These are phyloP conservation scores for Apiospora sp. DNA, from an alignment of 2,329 filamentous ascomycete species.

Conservation along the genomic window DNA sequence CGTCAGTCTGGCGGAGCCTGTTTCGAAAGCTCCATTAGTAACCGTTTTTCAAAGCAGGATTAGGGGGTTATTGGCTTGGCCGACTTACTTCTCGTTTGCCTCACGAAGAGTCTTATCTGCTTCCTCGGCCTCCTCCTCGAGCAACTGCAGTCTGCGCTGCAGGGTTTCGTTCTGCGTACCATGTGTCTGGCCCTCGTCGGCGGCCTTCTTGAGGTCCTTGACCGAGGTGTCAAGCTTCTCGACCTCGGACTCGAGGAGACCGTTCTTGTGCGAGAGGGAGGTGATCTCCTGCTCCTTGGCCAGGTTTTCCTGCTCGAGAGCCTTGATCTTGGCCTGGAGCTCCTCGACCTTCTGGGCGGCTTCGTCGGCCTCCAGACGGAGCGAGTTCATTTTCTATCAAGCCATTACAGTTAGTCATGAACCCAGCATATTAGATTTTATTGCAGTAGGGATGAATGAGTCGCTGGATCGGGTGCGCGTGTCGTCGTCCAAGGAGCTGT, in stretches of 20 bases:
- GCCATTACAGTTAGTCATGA: slow-evolving; percentile 25
- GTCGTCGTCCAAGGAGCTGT: not conserved
- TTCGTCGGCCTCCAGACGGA: slow-evolving; percentile 93
- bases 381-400: slow-evolving; percentile 87
- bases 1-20: slow-evolving; percentile 97
- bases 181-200: slow-evolving; percentile 82
- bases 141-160: slow-evolving; percentile 89
- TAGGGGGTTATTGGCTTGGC: slow-evolving; percentile 21
- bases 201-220: slow-evolving; percentile 87
- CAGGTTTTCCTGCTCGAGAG: slow-evolving; percentile 91
- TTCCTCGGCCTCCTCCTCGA: slow-evolving; percentile 97
- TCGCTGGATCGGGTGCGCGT: slow-evolving; percentile 9
- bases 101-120: slow-evolving; percentile 96
- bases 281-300: slow-evolving; percentile 98
- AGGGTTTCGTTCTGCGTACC: slow-evolving; percentile 92
- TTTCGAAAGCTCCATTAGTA: slow-evolving; percentile 32
- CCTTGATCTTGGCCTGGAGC: slow-evolving; percentile 85
- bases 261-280: slow-evolving; percentile 94
- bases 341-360: slow-evolving; percentile 84
- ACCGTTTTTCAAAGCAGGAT: slow-evolving; percentile 12
- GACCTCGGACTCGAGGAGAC: slow-evolving; percentile 85
- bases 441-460: not conserved
- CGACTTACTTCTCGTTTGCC: slow-evolving; percentile 94
- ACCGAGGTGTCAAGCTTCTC: slow-evolving; percentile 89
- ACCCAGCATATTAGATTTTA: not conserved